These are phyloP conservation scores for Epithemia pelagica DNA, from an alignment of 108 stramenopile genomes.

Conservation along the genomic window DNA sequence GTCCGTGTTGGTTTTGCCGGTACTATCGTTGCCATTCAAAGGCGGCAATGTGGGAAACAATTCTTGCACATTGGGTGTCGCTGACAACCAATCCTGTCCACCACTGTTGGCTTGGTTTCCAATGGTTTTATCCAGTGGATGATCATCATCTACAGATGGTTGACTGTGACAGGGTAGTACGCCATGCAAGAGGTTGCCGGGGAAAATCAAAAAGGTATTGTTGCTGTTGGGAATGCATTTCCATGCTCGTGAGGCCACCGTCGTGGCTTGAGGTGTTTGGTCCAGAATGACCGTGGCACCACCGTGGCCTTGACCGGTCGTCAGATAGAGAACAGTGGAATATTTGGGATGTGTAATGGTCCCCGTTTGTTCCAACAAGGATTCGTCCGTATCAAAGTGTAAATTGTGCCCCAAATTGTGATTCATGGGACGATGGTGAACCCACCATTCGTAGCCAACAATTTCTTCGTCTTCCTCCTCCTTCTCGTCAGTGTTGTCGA, in stretches of 20 bases:
- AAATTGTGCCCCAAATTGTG: slow-evolving; percentile 84
- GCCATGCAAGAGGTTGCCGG: slow-evolving; percentile 78
- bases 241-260: slow-evolving; percentile 44
- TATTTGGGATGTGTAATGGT: slow-evolving; percentile 74
- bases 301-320: slow-evolving; percentile 41
- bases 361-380: slow-evolving; percentile 42
- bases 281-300: slow-evolving; percentile 81
- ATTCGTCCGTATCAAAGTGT: slow-evolving; percentile 88
- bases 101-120: slow-evolving; percentile 12
- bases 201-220: slow-evolving; percentile 65
- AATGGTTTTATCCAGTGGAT: not conserved
- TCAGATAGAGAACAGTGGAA: slow-evolving; percentile 73
- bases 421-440: slow-evolving; percentile 64
- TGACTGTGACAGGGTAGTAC: slow-evolving; percentile 73
- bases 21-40: not conserved
- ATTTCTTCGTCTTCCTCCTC: slow-evolving; percentile 20
- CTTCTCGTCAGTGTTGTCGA: not conserved
- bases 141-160: not conserved
- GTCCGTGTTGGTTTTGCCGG: not conserved
- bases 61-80: not conserved
- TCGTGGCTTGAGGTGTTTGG: slow-evolving; percentile 60
- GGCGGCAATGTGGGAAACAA: not conserved
- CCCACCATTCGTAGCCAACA: slow-evolving; percentile 86
- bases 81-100: too few species aligned
- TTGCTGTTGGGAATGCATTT: slow-evolving; percentile 39